Percentiles rank a stretch among this genome's conserved stretches.
Evolutionary conservation across 106 monocot species (phyloP).

Genomic region (Phalaenopsis equestris): DNA sequence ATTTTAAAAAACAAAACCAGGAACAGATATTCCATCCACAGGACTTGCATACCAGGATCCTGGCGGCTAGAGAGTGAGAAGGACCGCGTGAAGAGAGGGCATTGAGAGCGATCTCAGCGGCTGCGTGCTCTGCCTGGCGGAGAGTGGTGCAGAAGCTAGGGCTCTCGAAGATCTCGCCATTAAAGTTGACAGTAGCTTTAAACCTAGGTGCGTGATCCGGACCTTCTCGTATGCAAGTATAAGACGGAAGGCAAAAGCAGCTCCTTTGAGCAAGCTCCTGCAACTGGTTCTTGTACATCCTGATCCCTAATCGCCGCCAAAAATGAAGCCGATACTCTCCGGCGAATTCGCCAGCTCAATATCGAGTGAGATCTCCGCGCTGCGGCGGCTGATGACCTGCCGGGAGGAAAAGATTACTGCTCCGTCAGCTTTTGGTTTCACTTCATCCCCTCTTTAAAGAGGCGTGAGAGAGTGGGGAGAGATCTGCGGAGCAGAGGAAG

Average conservation of each 20-base stretch:
- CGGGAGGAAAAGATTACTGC: background rate
- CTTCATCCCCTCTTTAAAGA: too few species aligned
- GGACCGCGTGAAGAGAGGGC: constrained; percentile 69
- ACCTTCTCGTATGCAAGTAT: constrained; percentile 77
- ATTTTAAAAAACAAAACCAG: background rate
- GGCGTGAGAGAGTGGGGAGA: background rate
- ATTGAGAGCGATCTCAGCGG: constrained; percentile 75
- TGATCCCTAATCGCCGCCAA: background rate
- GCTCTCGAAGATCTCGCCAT: constrained; percentile 81
- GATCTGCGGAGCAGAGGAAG: constrained; percentile 3
- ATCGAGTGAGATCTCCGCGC: background rate
- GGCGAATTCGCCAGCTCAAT: background rate
- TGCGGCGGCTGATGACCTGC: background rate
- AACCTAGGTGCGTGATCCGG: constrained; percentile 93
- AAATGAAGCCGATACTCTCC: background rate
- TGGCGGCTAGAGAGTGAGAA: constrained; percentile 77
- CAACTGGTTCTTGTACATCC: constrained; percentile 96
- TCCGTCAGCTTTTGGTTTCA: background rate
- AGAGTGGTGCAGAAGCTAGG: constrained; percentile 85
- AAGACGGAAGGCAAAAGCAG: constrained; percentile 94
- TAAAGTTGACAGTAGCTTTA: constrained; percentile 89
- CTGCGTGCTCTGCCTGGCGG: constrained; percentile 89
- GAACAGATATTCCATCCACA: background rate
- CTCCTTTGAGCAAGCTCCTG: constrained; percentile 97
- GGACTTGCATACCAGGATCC: constrained; percentile 49